Conservation (phyloP, 2,329 filamentous ascomycete species). For the Botrytis porri region DNA sequence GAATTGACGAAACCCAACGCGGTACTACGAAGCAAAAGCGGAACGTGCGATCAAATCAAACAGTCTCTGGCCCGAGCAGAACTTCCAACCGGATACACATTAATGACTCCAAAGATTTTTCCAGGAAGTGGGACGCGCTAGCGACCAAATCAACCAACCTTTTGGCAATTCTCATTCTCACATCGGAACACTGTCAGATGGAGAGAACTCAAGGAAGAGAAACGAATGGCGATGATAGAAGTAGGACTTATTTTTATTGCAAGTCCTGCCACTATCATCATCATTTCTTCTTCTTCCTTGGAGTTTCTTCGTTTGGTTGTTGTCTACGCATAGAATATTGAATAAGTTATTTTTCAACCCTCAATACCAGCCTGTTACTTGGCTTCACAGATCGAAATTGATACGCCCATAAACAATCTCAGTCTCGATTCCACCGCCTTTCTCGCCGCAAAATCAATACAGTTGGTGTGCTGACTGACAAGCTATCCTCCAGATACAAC, state of each 20-base stretch:
- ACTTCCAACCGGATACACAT: neutral
- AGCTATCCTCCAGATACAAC: too few relatives aligned
- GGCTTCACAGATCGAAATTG: too few relatives aligned
- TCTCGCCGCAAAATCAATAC: neutral
- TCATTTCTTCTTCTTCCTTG: neutral
- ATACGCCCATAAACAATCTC: too few relatives aligned
- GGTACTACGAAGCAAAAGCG: neutral
- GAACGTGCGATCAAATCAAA: neutral
- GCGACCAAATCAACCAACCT: slow-evolving; percentile 23
- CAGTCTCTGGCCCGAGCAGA: neutral
- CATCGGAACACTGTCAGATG: neutral
- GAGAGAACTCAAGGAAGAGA: neutral
- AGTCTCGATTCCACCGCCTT: too few relatives aligned
- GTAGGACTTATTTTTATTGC: neutral
- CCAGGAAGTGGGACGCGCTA: slow-evolving; percentile 32
- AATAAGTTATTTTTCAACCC: too few relatives aligned
- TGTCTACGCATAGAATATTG: neutral
- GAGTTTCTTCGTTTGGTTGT: neutral
- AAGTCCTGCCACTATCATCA: neutral
- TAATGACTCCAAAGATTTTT: slow-evolving; percentile 27
- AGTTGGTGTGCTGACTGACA: neutral
- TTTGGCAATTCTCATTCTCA: neutral
- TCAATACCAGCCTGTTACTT: too few relatives aligned
- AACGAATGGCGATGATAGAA: neutral
- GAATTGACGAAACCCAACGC: neutral